phyloP scores from a whole-genome alignment of 306 rosid species.

The Cajanus cajan region DNA sequence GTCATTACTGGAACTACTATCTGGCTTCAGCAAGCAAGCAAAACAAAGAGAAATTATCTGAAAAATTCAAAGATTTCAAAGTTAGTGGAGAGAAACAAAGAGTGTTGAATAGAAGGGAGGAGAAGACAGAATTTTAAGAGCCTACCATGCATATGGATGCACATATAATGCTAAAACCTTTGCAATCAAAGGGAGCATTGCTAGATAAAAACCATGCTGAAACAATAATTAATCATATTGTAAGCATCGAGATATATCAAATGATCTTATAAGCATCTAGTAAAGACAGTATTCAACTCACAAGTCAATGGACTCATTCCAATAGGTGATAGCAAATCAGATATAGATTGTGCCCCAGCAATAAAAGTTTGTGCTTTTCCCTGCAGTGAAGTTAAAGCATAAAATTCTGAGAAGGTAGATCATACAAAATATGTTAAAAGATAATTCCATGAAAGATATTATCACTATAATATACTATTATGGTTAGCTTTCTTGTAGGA shows the following conservation, averaged over 20 bases:
- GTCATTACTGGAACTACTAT: constrained; percentile 24
- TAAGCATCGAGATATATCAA: background rate
- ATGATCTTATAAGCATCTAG: background rate
- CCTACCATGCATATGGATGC: constrained; percentile 74
- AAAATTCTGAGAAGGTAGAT: background rate
- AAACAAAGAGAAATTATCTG: constrained; percentile 60
- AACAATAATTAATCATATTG: constrained; percentile 14
- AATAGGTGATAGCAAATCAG: constrained; percentile 71
- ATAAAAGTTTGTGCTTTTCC: constrained; percentile 83
- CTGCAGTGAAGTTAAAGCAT: constrained; percentile 31
- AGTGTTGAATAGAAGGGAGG: background rate
- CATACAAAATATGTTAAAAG: background rate
- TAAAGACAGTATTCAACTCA: constrained; percentile 42
- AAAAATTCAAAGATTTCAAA: constrained; percentile 14
- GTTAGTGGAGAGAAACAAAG: background rate
- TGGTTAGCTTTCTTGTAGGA: background rate
- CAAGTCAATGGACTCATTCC: constrained; percentile 83
- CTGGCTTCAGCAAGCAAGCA: constrained; percentile 51
- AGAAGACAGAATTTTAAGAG: constrained; percentile 6
- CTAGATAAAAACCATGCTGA: constrained; percentile 80
- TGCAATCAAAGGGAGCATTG: constrained; percentile 82
- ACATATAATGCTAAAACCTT: constrained; percentile 78
- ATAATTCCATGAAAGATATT: background rate
- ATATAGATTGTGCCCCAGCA: constrained; percentile 76
- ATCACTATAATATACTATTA: background rate